Conservation (phyloP, 1,284 basidiomycete species). For the Rhizoctonia solani region DNA sequence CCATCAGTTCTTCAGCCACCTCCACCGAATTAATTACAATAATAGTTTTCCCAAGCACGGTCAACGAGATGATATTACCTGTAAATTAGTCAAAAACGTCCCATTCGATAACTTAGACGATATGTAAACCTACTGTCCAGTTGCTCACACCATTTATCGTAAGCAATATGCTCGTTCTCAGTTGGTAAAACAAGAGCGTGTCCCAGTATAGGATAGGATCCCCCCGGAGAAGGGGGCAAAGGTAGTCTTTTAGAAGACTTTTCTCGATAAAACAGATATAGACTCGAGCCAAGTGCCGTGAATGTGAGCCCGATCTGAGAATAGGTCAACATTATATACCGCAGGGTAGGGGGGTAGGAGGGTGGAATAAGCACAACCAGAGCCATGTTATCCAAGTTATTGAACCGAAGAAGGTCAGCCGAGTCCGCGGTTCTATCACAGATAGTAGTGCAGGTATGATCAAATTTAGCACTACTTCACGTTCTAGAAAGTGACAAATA, state of each 20-base stretch:
- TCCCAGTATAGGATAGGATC: constrained; percentile 10
- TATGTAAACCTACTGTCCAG: neutral
- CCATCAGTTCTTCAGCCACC: constrained; percentile 28
- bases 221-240: constrained; percentile 4
- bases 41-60: constrained; percentile 26
- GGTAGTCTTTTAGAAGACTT: neutral
- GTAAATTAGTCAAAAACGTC: neutral
- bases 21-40: constrained; percentile 33
- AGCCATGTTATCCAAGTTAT: too few relatives aligned
- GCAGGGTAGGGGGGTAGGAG: too few relatives aligned
- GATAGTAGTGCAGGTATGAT: too few relatives aligned
- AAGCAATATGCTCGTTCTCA: neutral
- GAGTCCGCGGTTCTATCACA: too few relatives aligned
- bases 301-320: too few relatives aligned
- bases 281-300: neutral
- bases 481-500: too few relatives aligned
- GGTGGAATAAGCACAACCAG: too few relatives aligned
- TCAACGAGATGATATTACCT: constrained; percentile 33
- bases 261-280: neutral
- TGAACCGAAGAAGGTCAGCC: too few relatives aligned
- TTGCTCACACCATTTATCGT: constrained; percentile 12
- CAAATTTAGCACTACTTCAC: too few relatives aligned
- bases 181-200: constrained; percentile 8
- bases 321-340: too few relatives aligned
- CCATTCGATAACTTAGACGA: neutral